Conservation (phyloP, 805 yeast genomes). For the Komagataella kurtzmanii region DNA sequence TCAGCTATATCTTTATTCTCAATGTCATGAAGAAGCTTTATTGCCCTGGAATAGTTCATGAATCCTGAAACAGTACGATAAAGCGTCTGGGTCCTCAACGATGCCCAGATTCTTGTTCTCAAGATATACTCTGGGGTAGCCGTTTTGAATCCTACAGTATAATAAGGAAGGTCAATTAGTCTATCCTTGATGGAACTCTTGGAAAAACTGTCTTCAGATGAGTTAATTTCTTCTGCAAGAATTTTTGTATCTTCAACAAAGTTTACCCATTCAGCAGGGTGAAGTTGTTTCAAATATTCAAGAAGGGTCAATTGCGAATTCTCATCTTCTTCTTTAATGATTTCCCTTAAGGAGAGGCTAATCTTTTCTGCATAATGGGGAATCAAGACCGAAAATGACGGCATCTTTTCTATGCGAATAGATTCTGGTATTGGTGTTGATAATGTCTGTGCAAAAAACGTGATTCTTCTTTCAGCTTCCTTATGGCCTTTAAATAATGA, state of each 20-base stretch:
- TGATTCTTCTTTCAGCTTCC: slow-evolving; percentile 38
- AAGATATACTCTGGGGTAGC: slow-evolving; percentile 49
- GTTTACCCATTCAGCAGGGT: slow-evolving; percentile 67
- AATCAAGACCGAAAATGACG: slow-evolving; percentile 34
- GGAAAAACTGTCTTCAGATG: not conserved
- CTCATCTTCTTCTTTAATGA: slow-evolving; percentile 26
- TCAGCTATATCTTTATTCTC: slow-evolving; percentile 45
- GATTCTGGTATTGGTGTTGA: slow-evolving; percentile 36
- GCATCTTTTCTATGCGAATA: slow-evolving; percentile 30
- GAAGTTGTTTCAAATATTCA: slow-evolving; percentile 64
- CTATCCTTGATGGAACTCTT: slow-evolving; percentile 20
- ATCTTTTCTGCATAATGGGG: slow-evolving; percentile 43
- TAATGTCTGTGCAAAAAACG: slow-evolving; percentile 40
- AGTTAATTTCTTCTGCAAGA: slow-evolving; percentile 20
- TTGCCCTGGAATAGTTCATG: slow-evolving; percentile 63
- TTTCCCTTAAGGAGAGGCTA: slow-evolving; percentile 27
- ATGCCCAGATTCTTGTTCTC: slow-evolving; percentile 81
- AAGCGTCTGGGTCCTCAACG: slow-evolving; percentile 70
- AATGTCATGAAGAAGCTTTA: slow-evolving; percentile 51
- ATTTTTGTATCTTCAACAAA: slow-evolving; percentile 69
- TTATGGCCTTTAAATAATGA: slow-evolving; percentile 16
- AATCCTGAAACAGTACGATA: slow-evolving; percentile 79
- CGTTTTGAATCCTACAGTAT: slow-evolving; percentile 59
- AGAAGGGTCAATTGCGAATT: slow-evolving; percentile 43
- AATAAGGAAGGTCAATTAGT: slow-evolving; percentile 53